phyloP scores from a whole-genome alignment of 768 basidiomycete species.

The Mycena vulgaris region DNA sequence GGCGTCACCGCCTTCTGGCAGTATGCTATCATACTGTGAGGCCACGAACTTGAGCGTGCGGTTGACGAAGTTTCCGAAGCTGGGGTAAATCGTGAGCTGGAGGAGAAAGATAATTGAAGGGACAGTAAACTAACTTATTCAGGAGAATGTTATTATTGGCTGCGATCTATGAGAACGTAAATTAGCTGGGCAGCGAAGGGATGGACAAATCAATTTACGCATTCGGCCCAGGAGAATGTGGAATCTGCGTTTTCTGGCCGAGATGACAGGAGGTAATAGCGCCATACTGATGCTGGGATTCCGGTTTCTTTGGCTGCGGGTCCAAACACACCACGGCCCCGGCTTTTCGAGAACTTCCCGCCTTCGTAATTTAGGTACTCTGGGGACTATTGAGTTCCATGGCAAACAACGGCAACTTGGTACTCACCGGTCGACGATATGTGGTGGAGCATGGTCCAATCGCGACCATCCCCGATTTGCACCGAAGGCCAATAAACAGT shows the following conservation, averaged over 20 bases:
- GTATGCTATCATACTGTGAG: conserved; percentile 83
- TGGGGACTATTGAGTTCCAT: conserved; percentile 46
- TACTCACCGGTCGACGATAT: conserved; percentile 91
- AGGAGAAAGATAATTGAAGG: neutral
- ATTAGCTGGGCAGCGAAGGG: neutral
- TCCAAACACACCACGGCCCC: conserved; percentile 97
- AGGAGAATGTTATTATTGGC: conserved; percentile 95
- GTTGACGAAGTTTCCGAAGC: conserved; percentile 98
- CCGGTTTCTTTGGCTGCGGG: conserved; percentile 95
- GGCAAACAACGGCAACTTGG: neutral
- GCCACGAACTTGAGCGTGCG: conserved; percentile 93
- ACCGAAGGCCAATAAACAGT: conserved; percentile 95
- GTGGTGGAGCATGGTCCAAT: conserved; percentile 96
- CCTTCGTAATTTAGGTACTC: conserved; percentile 99
- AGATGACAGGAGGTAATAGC: conserved; percentile 94
- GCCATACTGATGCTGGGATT: conserved; percentile 94
- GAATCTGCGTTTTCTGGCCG: conserved; percentile 95
- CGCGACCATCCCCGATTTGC: conserved; percentile 88
- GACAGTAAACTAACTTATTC: conserved; percentile 78
- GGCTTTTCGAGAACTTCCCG: conserved; percentile 98
- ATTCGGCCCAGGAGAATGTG: conserved; percentile 97
- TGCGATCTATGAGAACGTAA: conserved; percentile 68
- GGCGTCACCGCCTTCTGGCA: conserved; percentile 85
- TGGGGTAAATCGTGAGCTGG: conserved; percentile 44
- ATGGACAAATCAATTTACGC: conserved; percentile 65